Conservation (phyloP, 2,329 filamentous ascomycete species). For the Cytospora mali region DNA sequence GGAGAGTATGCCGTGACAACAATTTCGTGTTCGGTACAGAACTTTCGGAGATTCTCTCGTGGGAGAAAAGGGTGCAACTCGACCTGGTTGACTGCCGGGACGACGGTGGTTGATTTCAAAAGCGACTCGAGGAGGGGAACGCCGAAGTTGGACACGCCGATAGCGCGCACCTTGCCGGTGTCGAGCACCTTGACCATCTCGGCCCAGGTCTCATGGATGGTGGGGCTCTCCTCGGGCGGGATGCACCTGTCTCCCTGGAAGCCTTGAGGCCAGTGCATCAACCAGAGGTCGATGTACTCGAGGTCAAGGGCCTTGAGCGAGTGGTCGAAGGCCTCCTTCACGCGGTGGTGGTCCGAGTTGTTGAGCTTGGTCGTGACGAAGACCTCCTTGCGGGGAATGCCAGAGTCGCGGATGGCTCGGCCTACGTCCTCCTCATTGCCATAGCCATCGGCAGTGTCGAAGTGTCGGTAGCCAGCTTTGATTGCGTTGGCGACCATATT, state of each 20-base stretch:
- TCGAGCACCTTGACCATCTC: conserved; percentile 47
- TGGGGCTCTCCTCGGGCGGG: conserved; percentile 20
- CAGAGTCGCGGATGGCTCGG: conserved; percentile 37
- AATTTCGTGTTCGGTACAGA: conserved; percentile 63
- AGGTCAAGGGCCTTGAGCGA: conserved; percentile 50
- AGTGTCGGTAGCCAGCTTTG: conserved; percentile 36
- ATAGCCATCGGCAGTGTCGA: conserved; percentile 37
- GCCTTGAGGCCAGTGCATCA: conserved; percentile 38
- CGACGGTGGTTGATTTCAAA: conserved; percentile 52
- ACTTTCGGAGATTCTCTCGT: conserved; percentile 59
- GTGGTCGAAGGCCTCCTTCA: conserved; percentile 34
- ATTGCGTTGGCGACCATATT: conserved; percentile 35
- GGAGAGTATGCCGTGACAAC: conserved; percentile 66
- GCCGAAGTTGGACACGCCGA: conserved; percentile 70
- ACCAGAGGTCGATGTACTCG: conserved; percentile 60
- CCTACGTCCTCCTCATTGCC: conserved; percentile 37
- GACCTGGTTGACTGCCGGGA: conserved; percentile 62
- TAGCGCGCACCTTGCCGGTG: conserved; percentile 64
- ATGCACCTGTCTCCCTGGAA: neutral
- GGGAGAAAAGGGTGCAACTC: conserved; percentile 55
- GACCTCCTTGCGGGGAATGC: conserved; percentile 40
- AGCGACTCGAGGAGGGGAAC: conserved; percentile 68
- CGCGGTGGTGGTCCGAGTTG: conserved; percentile 35
- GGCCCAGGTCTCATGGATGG: conserved; percentile 25
- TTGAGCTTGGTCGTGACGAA: conserved; percentile 39